A percentile compares a stretch with the other conserved stretches of the same genome.
Conservation (phyloP, 352 stramenopile genomes). For the Pythium pyrilobum region DNA sequence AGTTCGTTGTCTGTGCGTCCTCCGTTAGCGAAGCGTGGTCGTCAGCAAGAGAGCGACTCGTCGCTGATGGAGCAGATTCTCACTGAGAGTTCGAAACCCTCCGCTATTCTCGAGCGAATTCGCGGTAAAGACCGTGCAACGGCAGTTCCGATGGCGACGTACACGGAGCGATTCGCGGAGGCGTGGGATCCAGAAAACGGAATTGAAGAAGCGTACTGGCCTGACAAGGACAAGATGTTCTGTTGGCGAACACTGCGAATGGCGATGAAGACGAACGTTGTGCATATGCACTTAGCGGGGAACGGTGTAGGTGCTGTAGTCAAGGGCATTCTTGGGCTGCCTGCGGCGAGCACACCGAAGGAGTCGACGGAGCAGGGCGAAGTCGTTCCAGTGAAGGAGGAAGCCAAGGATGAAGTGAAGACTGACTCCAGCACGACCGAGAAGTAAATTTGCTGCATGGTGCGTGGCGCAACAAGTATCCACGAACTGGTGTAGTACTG, state of each 20-base stretch:
- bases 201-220: constrained; percentile 95
- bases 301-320: constrained; percentile 60
- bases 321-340: constrained; percentile 53
- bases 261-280: constrained; percentile 69
- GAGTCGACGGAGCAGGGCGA: background rate
- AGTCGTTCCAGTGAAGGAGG: constrained; percentile 1
- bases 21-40: constrained; percentile 22
- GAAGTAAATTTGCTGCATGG: background rate
- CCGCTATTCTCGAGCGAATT: constrained; percentile 69
- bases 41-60: constrained; percentile 17
- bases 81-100: constrained; percentile 68
- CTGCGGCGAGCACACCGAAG: background rate
- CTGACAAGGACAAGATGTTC: constrained; percentile 90
- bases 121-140: constrained; percentile 63
- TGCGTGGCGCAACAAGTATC: background rate
- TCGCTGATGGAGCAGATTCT: constrained; percentile 75
- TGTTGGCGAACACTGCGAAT: constrained; percentile 82
- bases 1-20: constrained; percentile 15
- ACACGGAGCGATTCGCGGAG: constrained; percentile 89
- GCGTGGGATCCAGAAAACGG: constrained; percentile 93
- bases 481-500: too few species aligned
- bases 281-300: constrained; percentile 62
- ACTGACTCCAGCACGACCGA: background rate
- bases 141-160: constrained; percentile 61
- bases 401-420: background rate